phyloP scores from a whole-genome alignment of 306 rosid species.

The Morella rubra region DNA sequence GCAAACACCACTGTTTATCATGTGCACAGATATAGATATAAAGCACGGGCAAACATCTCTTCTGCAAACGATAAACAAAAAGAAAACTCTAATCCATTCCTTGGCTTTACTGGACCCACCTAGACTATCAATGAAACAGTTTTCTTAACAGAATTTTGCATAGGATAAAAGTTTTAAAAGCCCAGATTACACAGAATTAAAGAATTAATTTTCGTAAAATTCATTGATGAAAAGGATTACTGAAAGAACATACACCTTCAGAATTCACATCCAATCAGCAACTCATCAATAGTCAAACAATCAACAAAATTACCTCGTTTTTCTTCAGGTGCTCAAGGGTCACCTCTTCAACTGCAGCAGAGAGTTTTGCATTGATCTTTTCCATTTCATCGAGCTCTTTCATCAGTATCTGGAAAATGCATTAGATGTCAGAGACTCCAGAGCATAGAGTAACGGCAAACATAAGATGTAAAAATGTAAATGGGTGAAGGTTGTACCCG shows the following conservation, averaged over 20 bases:
- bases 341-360: constrained; percentile 94
- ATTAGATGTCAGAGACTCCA: constrained; percentile 20
- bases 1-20: too few relatives aligned
- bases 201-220: neutral
- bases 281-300: constrained; percentile 3
- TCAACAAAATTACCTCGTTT: constrained; percentile 66
- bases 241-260: neutral
- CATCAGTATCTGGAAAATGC: constrained; percentile 70
- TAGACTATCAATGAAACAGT: neutral
- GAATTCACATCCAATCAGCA: neutral
- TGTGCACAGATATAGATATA: neutral
- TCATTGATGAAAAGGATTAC: neutral
- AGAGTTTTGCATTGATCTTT: constrained; percentile 79
- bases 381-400: constrained; percentile 99
- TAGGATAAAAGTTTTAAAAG: neutral
- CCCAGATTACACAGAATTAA: neutral
- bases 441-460: constrained; percentile 5
- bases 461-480: neutral
- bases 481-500: constrained; percentile 50
- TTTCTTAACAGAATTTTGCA: neutral
- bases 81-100: neutral
- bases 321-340: constrained; percentile 92
- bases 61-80: neutral
- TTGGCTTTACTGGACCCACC: neutral
- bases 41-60: neutral